phyloP scores from a whole-genome alignment of 2,329 filamentous ascomycete genomes.

The Nemania sp. region DNA sequence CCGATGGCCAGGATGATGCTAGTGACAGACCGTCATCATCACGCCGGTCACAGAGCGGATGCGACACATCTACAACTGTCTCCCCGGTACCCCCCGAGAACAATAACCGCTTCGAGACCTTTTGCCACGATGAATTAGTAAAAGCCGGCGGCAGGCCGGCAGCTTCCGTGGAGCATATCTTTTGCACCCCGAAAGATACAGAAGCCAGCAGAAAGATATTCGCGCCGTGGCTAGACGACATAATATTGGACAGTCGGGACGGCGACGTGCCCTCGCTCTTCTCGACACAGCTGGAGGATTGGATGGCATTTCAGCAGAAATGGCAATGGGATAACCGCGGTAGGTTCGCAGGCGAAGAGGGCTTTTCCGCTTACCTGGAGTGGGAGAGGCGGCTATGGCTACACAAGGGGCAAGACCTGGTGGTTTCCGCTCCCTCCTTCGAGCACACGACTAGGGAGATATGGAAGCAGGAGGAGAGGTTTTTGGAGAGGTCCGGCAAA shows the following conservation, averaged over 20 bases:
- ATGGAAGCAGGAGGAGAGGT: not conserved
- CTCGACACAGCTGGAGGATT: conserved; percentile 1
- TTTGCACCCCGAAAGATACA: not conserved
- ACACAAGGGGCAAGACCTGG: not conserved
- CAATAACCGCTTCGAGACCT: not conserved
- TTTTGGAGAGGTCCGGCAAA: not conserved
- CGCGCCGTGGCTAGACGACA: not conserved
- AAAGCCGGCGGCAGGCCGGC: not conserved
- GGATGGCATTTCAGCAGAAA: not conserved
- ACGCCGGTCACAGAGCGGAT: too few relatives aligned
- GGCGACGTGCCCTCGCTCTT: conserved; percentile 4
- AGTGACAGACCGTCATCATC: not conserved
- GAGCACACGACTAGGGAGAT: not conserved
- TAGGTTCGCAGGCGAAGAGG: not conserved
- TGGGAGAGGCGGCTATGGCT: not conserved
- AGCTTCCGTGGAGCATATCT: not conserved
- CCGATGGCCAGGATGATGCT: not conserved
- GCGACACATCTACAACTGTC: not conserved
- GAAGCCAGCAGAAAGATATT: not conserved
- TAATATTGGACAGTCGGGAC: not conserved
- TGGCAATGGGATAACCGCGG: conserved; percentile 12
- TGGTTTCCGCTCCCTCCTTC: not conserved
- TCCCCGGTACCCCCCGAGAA: not conserved
- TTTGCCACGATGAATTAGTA: not conserved
- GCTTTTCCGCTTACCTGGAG: conserved; percentile 2